Base-by-base conservation (phyloP, 106 monocot genomes). In the Dioscorea dumetorum region DNA sequence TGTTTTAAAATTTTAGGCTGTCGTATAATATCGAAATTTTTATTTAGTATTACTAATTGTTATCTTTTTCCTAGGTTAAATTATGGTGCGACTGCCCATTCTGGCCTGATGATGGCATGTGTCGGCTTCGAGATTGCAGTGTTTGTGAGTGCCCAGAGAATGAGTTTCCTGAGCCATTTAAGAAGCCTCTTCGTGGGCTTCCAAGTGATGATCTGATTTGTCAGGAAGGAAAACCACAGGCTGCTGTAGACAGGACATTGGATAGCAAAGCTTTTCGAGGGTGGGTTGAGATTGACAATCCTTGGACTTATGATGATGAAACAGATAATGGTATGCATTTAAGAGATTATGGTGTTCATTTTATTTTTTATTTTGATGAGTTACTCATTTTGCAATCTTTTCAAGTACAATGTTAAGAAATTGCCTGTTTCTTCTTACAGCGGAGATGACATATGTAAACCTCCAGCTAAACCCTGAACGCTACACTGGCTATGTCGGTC, bases 81-180 rank as follows among this genome's bases (percentile, higher is more conserved):
- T 66, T 97, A 56, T 97, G 91, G 95, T 97, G 95, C 74, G 91
- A 97, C 62, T 97, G 95, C 52, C 89, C 91, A 66, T 97, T 97
- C 64, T 97, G 88, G 91, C 84, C 84, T 24, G 95, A 91, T 65
- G 95, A 97, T 74, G 91, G 95, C 14, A 97, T 97, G 95, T 97
- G 95, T 62, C 82, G 35, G 19, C 85, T 91, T 62, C 83, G 91
- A 20, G 95, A 97, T 78, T 97, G 95, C 65, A 86, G 88, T 70
- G 86, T 95, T 24, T 97, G 95, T 56, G 91, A 97, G 67, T 97
- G 95, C 52, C 91, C 95, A 68, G 91, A 97, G 53, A 82, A 58
- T 71, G 95, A 97, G 68, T 97, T 89, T 63, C 95, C 95, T 16
- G 88, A 97, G 76, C 62, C 73, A 62, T 97, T 97, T 73, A 97